Base-by-base conservation (phyloP, 768 basidiomycete species). In the Holtermannia corniformis region DNA sequence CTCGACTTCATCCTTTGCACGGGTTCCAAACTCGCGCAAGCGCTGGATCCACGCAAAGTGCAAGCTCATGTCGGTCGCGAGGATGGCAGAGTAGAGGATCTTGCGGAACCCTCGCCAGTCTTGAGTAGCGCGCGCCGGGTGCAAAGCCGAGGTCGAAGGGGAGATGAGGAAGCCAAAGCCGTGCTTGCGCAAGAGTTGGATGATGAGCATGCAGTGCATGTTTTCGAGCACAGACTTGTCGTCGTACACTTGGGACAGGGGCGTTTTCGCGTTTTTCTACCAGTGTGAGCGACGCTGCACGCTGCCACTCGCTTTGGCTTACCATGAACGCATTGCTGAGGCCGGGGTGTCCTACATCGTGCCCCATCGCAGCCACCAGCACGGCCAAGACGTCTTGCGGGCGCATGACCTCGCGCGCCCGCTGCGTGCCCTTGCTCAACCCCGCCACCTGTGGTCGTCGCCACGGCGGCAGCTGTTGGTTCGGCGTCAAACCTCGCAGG, bases 301-400 rank as follows among this genome's bases (percentile, higher is more conserved):
- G 16, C 47, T 16, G 28, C n/a, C 49, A 5, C 41, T 26, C 23
- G 24, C 11, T 12, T 2, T 21, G 46, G 78, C 81, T 70, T 63
- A 88, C 91, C 86, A 97, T 87, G 74, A 96, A 97, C 13, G 81
- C 75, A 68, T 97, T 97, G 22, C 84, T 86, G 52, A 97, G 80
- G 0, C 95, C 95, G 0, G 95, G 95, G 73, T 99, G 95, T 0
- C 89, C 93, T 16, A 89, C 91, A 71, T 99, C 95, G 67, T 99
- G 95, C 0, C 95, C 95, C 62, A 99, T 89, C 41, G 92, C 92
- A 1, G 88, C 90, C 50, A 99, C 77, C 62, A 85, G 85, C 13
- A 96, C 73, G 1, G 86, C 80, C 62, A 97, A 85, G 13, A 96
- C 73, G 64, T 96, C 92, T 50, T 80, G 77, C 20, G 81, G 80